These are phyloP conservation scores for Globisporangium parvum DNA, from an alignment of 352 stramenopile species.

Conservation along the genomic window DNA sequence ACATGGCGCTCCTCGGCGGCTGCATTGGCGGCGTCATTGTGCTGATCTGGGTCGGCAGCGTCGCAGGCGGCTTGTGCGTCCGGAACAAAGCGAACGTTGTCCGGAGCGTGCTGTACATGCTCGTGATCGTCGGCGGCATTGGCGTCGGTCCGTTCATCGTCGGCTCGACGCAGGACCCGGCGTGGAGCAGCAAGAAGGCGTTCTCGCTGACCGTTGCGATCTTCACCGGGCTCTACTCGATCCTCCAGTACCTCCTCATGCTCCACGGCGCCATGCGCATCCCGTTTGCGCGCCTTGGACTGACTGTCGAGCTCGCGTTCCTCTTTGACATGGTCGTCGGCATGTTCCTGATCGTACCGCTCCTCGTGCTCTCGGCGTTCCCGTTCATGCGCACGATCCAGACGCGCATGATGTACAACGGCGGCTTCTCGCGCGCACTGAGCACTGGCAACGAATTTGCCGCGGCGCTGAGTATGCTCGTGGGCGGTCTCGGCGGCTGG, in stretches of 20 bases:
- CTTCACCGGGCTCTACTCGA: conserved; percentile 68
- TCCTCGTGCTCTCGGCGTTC: conserved; percentile 74
- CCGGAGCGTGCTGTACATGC: conserved; percentile 60
- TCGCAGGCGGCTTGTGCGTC: conserved; percentile 40
- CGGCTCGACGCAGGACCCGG: conserved; percentile 37
- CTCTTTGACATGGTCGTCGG: conserved; percentile 85
- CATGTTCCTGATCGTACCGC: conserved; percentile 62
- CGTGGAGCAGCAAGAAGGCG: conserved; percentile 61
- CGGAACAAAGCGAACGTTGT: conserved; percentile 57
- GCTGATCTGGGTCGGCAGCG: conserved; percentile 60
- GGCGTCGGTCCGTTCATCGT: conserved; percentile 49
- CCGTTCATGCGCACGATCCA: conserved; percentile 88
- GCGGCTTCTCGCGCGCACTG: conserved; percentile 76
- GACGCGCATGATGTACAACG: conserved; percentile 90
- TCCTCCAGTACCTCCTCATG: conserved; percentile 73
- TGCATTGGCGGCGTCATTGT: conserved; percentile 55
- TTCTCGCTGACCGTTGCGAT: conserved; percentile 61
- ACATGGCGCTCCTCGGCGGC: conserved; percentile 54
- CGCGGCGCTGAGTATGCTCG: conserved; percentile 68
- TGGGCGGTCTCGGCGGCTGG: conserved; percentile 65
- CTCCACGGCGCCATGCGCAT: conserved; percentile 64
- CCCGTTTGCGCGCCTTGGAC: conserved; percentile 52
- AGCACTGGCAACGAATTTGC: conserved; percentile 81
- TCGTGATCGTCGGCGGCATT: conserved; percentile 57
- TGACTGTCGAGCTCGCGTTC: conserved; percentile 75